phyloP scores from a whole-genome alignment of 208 protist species.

The Trypanosoma melophagium region DNA sequence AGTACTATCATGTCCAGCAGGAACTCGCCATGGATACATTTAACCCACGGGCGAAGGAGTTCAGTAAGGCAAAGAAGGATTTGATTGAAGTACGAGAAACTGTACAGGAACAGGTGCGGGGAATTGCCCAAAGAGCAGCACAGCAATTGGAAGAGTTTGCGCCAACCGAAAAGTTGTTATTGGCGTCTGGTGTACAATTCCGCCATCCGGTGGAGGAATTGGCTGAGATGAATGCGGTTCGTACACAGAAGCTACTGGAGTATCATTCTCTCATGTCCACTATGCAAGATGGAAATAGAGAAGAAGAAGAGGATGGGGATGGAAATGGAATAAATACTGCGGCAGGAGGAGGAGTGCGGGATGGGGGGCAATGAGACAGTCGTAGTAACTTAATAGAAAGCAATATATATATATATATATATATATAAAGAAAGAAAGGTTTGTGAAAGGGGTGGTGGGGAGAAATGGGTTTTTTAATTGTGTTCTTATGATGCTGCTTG shows the following conservation, averaged over 20 bases:
- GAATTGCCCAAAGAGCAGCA: constrained; percentile 48
- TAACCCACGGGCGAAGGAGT: constrained; percentile 89
- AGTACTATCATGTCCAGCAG: constrained; percentile 81
- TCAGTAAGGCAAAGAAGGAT: constrained; percentile 76
- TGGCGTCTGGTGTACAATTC: constrained; percentile 64
- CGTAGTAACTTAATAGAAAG: too few relatives aligned
- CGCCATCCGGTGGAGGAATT: constrained; percentile 68
- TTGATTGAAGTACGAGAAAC: constrained; percentile 61
- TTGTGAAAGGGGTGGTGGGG: too few relatives aligned
- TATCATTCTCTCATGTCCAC: constrained; percentile 73
- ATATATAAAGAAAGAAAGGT: too few relatives aligned
- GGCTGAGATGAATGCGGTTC: constrained; percentile 50
- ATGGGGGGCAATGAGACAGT: too few relatives aligned
- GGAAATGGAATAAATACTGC: neutral
- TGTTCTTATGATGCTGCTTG: too few relatives aligned
- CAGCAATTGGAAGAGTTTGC: constrained; percentile 63
- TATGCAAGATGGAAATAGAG: constrained; percentile 5
- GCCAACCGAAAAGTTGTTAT: constrained; percentile 67
- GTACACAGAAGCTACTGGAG: constrained; percentile 74
- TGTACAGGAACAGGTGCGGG: constrained; percentile 50
- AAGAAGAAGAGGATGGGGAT: neutral
- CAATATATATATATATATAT: too few relatives aligned
- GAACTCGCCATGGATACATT: constrained; percentile 85
- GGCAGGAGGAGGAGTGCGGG: too few relatives aligned
- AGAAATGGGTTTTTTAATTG: too few relatives aligned